Evolutionary conservation across 495 filamentous ascomycete species (phyloP).

Genomic region (Aspergillus egyptiacus): DNA sequence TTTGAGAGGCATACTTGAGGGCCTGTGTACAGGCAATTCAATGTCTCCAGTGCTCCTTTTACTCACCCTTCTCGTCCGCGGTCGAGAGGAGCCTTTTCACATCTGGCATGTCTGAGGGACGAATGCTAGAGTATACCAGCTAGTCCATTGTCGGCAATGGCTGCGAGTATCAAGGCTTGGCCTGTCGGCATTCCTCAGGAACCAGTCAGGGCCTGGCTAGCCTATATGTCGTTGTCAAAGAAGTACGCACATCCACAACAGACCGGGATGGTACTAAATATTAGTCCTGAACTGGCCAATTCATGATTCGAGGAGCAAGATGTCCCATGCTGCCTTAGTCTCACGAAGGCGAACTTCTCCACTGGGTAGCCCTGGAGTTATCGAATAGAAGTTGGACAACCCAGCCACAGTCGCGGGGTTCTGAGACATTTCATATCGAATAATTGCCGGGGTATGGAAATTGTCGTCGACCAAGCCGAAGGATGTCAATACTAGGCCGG

Average conservation of each 20-base stretch:
- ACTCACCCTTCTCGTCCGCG: no score
- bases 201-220: neutral
- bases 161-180: conserved; percentile 9
- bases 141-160: conserved; percentile 8
- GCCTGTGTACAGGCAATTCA: neutral
- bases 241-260: neutral
- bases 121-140: neutral
- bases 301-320: conserved; percentile 3
- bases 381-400: conserved; percentile 1
- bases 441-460: neutral
- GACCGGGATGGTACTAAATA: neutral
- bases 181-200: neutral
- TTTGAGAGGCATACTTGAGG: neutral
- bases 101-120: no score
- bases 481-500: neutral
- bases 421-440: conserved; percentile 8
- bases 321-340: neutral
- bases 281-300: neutral
- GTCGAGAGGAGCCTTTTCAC: no score
- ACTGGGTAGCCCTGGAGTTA: neutral
- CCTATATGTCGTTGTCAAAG: neutral
- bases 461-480: conserved; percentile 3
- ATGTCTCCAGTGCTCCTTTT: no score
- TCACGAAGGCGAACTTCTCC: neutral
- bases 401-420: conserved; percentile 12